A percentile compares a stretch with the other conserved stretches of the same genome.
phyloP scores from a whole-genome alignment of 305 asterid genomes.

The Solanum hybrid region DNA sequence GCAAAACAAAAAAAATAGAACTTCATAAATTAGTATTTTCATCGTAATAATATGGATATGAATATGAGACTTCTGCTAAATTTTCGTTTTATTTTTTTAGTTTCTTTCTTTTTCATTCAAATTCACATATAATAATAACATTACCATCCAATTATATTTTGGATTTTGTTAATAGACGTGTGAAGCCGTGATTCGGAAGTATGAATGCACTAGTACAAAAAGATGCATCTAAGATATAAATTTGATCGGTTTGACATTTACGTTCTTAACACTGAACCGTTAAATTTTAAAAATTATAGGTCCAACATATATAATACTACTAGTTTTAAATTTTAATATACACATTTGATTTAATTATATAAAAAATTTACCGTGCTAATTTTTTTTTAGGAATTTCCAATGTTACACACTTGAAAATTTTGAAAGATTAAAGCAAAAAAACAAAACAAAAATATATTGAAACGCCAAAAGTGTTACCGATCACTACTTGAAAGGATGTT shows the following conservation, averaged over 20 bases:
- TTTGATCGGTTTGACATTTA: no score
- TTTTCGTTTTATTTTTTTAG: not conserved
- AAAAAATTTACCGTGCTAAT: no score
- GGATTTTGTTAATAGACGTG: not conserved
- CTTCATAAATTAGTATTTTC: not conserved
- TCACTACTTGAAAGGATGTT: not conserved
- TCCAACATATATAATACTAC: not conserved
- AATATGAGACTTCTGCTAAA: not conserved
- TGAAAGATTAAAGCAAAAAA: not conserved
- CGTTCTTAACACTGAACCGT: not conserved
- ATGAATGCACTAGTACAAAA: no score
- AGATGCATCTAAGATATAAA: no score
- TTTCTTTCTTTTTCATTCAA: not conserved
- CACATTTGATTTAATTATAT: not conserved
- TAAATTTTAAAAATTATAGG: not conserved
- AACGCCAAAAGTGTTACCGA: not conserved
- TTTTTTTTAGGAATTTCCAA: not conserved
- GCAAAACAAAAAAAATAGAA: not conserved
- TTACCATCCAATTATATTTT: not conserved
- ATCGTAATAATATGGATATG: not conserved
- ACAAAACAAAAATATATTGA: no score
- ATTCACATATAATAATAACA: not conserved
- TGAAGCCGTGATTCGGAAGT: not conserved
- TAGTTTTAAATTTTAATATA: no score
- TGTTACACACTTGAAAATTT: not conserved